phyloP scores from a whole-genome alignment of 1,139 yeast genomes.

The Debaryomyces psychrophilus region DNA sequence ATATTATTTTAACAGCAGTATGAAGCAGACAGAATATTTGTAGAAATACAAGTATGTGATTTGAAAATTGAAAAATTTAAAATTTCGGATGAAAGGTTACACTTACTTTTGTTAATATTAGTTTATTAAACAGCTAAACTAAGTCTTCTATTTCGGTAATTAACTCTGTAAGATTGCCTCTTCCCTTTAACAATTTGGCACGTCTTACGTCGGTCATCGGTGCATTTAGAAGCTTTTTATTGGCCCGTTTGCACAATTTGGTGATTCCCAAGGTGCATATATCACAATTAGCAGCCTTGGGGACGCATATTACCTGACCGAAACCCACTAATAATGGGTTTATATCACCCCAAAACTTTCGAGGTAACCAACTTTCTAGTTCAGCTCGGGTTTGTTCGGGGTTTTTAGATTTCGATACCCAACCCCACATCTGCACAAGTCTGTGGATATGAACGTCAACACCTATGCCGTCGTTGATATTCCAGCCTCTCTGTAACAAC shows the following conservation, averaged over 20 bases:
- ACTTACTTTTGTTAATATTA: neutral
- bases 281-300: slow-evolving; percentile 73
- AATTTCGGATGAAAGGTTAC: neutral
- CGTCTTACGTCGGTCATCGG: slow-evolving; percentile 35
- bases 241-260: slow-evolving; percentile 56
- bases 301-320: slow-evolving; percentile 86
- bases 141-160: slow-evolving; percentile 15
- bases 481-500: slow-evolving; percentile 82
- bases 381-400: slow-evolving; percentile 78
- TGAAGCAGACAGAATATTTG: no score
- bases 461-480: slow-evolving; percentile 76
- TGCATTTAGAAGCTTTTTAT: slow-evolving; percentile 42
- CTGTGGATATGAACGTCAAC: slow-evolving; percentile 93
- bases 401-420: slow-evolving; percentile 63
- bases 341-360: slow-evolving; percentile 75
- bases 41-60: no score
- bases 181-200: slow-evolving; percentile 34
- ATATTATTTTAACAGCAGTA: no score
- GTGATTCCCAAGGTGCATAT: slow-evolving; percentile 61
- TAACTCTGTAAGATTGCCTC: slow-evolving; percentile 40
- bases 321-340: slow-evolving; percentile 90
- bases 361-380: slow-evolving; percentile 76
- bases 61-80: no score
- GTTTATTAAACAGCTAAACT: neutral
- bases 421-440: slow-evolving; percentile 76